Evolutionary conservation across 139 green algal species (phyloP), one percentile per base, ranked within the genome.

Genomic region (Auxenochlorella pyrenoidosa): DNA sequence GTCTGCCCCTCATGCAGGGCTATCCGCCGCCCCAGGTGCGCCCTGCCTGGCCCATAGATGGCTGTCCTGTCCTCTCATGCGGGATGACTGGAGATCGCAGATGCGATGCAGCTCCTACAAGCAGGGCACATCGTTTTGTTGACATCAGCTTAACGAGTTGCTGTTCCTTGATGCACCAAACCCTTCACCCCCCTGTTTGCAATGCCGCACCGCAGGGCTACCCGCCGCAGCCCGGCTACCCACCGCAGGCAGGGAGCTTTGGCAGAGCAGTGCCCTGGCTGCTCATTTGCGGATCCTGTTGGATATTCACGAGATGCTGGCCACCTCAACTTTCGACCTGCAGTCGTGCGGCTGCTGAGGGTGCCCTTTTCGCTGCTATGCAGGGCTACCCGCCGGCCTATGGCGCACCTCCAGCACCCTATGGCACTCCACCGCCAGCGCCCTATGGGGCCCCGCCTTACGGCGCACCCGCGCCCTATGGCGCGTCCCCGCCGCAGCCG

Each of bases 311-410:
- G n/a, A n/a, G n/a, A 54, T 63, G 10, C 54, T 63, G 54, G 54
- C 54, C 16, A 13, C 18, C 18, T 26, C 54, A 4, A 13, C 47
- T 58, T 58, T 58, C 8, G 47, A 12, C 47, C 6, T 58, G 8
- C 47, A 58, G 12, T 18, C 47, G 47, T 58, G 47, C 8, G 8
- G 47, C 12, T 6, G 6, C 8, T 12, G 47, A 6, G 15, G 18
- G 2, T 63, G 15, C 15, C 66, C 32, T 18, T 28, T 73, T 30
- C 66, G 38, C 6, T 19, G 47, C 21, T 19, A 40, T 78, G 72
- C 72, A 78, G 72, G 73, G 73, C 8, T 83, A 83, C 77, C 77
- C 77, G 79, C 58, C 60, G 26, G 60, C 36, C 21, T 44, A 44
- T 5, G 72, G 72, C 72, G 40, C 36, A 15, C 22, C 28, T 5